phyloP scores from a whole-genome alignment of 2,329 filamentous ascomycete genomes.

The Fusarium goolgardi region DNA sequence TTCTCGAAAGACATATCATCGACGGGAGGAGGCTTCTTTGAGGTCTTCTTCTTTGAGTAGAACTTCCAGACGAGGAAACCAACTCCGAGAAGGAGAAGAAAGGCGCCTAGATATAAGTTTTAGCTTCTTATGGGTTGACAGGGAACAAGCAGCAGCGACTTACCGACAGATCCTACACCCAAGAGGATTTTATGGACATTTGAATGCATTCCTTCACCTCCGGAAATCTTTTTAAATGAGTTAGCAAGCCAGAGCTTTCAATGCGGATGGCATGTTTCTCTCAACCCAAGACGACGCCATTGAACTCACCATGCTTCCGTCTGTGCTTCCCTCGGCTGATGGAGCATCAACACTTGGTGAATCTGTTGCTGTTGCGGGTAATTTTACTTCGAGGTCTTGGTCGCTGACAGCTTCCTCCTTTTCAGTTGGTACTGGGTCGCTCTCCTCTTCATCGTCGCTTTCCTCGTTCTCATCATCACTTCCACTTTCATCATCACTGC shows the following conservation, averaged over 20 bases:
- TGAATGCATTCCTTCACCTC: conserved; percentile 30
- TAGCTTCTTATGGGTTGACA: conserved; percentile 1
- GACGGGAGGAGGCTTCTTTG: conserved; percentile 20
- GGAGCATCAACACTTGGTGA: conserved; percentile 24
- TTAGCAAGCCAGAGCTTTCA: conserved; percentile 18
- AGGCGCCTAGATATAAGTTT: conserved; percentile 27
- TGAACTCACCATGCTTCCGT: conserved; percentile 36
- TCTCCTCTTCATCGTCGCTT: conserved; percentile 1
- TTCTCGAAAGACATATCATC: conserved; percentile 41
- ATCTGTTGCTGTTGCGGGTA: conserved; percentile 4
- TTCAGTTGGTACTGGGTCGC: neutral
- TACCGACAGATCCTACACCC: conserved; percentile 43
- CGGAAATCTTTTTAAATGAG: conserved; percentile 22
- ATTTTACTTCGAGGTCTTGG: conserved; percentile 4
- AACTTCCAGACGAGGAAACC: conserved; percentile 43
- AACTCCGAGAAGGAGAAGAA: conserved; percentile 41
- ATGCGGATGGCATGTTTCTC: neutral
- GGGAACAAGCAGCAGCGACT: neutral
- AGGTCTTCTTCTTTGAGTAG: conserved; percentile 20
- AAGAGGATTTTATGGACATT: conserved; percentile 44
- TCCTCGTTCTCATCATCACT: conserved; percentile 11
- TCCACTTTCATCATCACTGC: conserved; percentile 12
- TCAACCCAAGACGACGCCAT: conserved; percentile 5
- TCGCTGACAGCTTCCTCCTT: neutral
- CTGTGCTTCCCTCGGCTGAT: conserved; percentile 23